phyloP scores from a whole-genome alignment of 2,329 filamentous ascomycete species.

The Gnomoniopsis smithogilvyi region DNA sequence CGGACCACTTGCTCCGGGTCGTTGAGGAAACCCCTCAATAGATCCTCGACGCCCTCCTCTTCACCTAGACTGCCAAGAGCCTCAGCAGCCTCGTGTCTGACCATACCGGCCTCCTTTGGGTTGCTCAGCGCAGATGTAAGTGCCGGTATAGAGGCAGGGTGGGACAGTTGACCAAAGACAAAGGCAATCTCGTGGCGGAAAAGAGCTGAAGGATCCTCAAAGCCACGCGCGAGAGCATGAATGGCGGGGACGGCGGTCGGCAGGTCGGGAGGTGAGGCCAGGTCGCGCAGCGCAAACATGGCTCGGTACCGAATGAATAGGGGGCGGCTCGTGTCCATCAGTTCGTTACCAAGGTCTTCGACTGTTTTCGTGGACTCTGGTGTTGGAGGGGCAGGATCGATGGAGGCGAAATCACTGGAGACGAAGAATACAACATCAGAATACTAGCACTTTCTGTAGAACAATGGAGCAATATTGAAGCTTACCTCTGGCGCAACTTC shows the following conservation, averaged over 20 bases:
- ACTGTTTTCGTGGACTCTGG: conserved; percentile 68
- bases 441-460: neutral
- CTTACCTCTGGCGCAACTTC: conserved; percentile 76
- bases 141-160: conserved; percentile 94
- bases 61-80: conserved; percentile 91
- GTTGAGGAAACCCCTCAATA: conserved; percentile 76
- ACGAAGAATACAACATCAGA: conserved; percentile 24
- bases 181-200: conserved; percentile 99
- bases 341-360: conserved; percentile 67
- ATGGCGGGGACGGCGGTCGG: conserved; percentile 88
- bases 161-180: conserved; percentile 93
- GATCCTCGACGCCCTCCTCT: conserved; percentile 88
- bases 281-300: conserved; percentile 95
- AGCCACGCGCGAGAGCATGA: conserved; percentile 78
- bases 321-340: conserved; percentile 75
- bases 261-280: conserved; percentile 88
- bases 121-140: conserved; percentile 77
- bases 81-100: conserved; percentile 95
- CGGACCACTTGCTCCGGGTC: conserved; percentile 92
- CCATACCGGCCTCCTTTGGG: conserved; percentile 85
- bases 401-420: conserved; percentile 84
- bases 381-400: conserved; percentile 90
- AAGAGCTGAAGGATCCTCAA: conserved; percentile 81
- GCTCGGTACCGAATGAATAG: conserved; percentile 93
- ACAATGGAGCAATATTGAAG: conserved; percentile 6